phyloP scores from a whole-genome alignment of 331 rosid genomes.

The Pyrus hybrid region DNA sequence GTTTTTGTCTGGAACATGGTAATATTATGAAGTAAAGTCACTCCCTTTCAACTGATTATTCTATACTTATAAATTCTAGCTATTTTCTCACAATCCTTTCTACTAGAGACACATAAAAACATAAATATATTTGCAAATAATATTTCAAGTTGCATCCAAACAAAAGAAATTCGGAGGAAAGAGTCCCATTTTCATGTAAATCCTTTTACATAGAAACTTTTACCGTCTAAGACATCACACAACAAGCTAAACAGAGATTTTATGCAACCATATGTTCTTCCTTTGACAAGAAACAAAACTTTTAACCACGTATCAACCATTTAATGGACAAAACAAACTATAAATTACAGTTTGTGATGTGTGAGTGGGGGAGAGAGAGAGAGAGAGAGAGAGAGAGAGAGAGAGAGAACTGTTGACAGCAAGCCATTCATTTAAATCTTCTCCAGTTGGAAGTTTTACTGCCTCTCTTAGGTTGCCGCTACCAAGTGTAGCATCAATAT shows the following conservation, averaged over 20 bases:
- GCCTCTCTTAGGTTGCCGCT: conserved; percentile 99
- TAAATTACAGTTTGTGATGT: neutral
- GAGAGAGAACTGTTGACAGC: conserved; percentile 81
- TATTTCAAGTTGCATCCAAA: neutral
- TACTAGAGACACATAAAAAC: too few species aligned
- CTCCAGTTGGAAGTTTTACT: conserved; percentile 98
- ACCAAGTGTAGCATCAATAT: conserved; percentile 97
- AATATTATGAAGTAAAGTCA: too few species aligned
- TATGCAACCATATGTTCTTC: neutral
- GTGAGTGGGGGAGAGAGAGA: neutral
- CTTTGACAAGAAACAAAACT: neutral
- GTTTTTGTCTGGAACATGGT: too few species aligned
- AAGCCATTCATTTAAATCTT: conserved; percentile 98
- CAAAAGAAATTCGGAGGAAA: neutral
- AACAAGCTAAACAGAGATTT: neutral
- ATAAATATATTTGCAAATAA: neutral
- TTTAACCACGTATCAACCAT: neutral
- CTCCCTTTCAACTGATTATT: too few species aligned
- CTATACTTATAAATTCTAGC: too few species aligned
- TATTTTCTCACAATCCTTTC: too few species aligned
- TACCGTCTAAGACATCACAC: neutral
- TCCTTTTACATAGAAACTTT: neutral
- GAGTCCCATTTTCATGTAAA: neutral
- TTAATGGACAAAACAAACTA: neutral
- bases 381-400: conserved; percentile 17